Base-by-base conservation (phyloP, 1,284 basidiomycete species). In the Moniliella sp. region DNA sequence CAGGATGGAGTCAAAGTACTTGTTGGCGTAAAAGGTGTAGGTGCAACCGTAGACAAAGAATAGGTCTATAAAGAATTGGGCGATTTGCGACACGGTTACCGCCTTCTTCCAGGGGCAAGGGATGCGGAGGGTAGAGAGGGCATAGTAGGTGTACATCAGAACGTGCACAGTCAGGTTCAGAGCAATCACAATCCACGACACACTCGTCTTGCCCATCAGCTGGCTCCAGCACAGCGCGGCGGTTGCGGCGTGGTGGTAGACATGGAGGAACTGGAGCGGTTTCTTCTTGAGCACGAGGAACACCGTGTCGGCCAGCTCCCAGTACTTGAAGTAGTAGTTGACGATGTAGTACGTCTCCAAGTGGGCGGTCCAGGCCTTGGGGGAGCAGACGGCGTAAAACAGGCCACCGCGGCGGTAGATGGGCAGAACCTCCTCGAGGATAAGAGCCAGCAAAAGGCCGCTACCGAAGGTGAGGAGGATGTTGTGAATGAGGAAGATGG, bases 141-240 rank as follows among this genome's bases (percentile, higher is more conserved):
- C 50, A 34, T 58, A 58, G 48, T 58, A 58, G 34, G 40, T 41
- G 79, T 60, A 97, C 91, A 99, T 99, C 52, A 94, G 66, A 54
- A 97, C 84, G 65, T 99, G 91, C 31, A 99, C 91, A 36, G 71
- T 65, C 38, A 97, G 68, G 68, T 99, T 99, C 50, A 93, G 72
- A 34, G 68, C 64, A 18, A 39, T 39, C 30, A 39, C 37, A 11
- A 39, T 25, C 37, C 37, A 39, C 25, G 16, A 23, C 13, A 38
- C 36, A 15, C 12, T 13, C 3, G 37, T 37, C 19, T 27, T 32
- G 15, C 37, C 37, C 10, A 37, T 13, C 4, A 39, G 30, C 26
- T 39, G 37, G 12, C 28, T 29, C 31, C 26, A 39, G 36, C 37
- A 39, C 7, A 39, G 28, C 11, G 38, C 17, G 8, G 37, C 37